These are phyloP conservation scores for Viridothelium virens DNA, from an alignment of 495 filamentous ascomycete genomes.

Conservation along the genomic window DNA sequence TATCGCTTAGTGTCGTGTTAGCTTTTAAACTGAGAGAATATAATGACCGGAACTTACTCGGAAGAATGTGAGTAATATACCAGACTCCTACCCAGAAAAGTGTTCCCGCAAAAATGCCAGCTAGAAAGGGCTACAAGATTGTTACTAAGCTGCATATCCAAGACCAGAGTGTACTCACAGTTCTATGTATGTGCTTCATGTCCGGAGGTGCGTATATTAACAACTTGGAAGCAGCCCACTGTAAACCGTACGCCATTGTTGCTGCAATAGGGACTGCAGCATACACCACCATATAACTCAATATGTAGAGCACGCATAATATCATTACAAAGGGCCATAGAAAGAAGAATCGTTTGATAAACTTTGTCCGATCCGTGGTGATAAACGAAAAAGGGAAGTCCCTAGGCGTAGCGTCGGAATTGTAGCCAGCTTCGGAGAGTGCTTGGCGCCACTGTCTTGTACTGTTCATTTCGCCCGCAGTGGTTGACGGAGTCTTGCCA, in stretches of 20 bases:
- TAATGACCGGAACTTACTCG: constrained; percentile 44
- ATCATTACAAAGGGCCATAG: constrained; percentile 76
- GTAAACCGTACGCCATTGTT: constrained; percentile 59
- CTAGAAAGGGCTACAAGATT: constrained; percentile 64
- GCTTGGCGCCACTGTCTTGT: constrained; percentile 73
- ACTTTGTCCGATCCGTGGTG: constrained; percentile 61
- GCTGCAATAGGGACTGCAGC: constrained; percentile 63
- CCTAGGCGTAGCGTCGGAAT: constrained; percentile 64
- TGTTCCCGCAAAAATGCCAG: constrained; percentile 85
- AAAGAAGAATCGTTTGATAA: constrained; percentile 85
- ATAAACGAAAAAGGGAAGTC: constrained; percentile 48
- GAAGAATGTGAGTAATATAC: constrained; percentile 67
- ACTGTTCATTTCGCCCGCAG: constrained; percentile 85
- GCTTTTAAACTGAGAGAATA: constrained; percentile 22
- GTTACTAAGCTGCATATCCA: constrained; percentile 17
- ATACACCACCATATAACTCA: constrained; percentile 67
- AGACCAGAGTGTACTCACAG: constrained; percentile 46
- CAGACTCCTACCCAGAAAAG: constrained; percentile 74
- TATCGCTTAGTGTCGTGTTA: neutral
- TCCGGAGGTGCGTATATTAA: constrained; percentile 73
- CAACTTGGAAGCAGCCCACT: constrained; percentile 69
- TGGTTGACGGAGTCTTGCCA: constrained; percentile 76
- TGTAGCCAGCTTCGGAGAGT: constrained; percentile 75
- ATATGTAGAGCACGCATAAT: constrained; percentile 57
- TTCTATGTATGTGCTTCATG: constrained; percentile 80